Conservation (phyloP, 768 basidiomycete species). For the Lactarius trivialis region DNA sequence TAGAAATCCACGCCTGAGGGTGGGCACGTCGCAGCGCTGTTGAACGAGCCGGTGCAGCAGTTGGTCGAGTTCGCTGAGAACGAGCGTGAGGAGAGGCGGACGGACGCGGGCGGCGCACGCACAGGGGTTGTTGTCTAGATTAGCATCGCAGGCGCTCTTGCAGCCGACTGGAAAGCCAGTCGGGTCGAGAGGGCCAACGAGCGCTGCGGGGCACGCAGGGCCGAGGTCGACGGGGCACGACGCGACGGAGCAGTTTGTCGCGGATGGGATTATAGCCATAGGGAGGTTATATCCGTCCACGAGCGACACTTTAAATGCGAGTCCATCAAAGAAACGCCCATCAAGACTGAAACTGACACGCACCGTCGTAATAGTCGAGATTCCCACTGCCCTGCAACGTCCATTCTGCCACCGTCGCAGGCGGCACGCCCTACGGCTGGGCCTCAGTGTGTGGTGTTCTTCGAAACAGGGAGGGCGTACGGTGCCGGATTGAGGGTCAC, state of each 20-base stretch:
- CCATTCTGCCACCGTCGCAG: conserved; percentile 63
- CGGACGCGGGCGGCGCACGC: conserved; percentile 8
- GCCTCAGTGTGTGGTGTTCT: neutral
- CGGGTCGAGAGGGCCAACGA: conserved; percentile 48
- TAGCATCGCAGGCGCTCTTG: conserved; percentile 48
- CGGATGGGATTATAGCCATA: conserved; percentile 25
- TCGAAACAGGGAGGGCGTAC: conserved; percentile 10
- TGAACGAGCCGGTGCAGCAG: conserved; percentile 32
- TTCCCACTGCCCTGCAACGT: conserved; percentile 43
- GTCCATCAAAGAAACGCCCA: too few species aligned
- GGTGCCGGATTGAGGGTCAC: conserved; percentile 24
- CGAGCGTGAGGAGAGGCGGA: neutral
- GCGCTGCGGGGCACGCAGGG: conserved; percentile 39
- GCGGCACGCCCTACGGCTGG: conserved; percentile 48
- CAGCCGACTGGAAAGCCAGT: conserved; percentile 55
- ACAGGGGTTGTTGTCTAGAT: conserved; percentile 34
- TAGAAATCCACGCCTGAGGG: conserved; percentile 26
- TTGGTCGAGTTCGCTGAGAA: conserved; percentile 33
- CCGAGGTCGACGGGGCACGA: conserved; percentile 27
- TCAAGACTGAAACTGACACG: neutral
- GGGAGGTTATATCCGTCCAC: conserved; percentile 50
- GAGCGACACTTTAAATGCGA: conserved; percentile 48
- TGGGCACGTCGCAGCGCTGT: conserved; percentile 34
- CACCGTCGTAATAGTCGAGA: conserved; percentile 50
- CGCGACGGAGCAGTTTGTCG: conserved; percentile 25